Base-by-base conservation (phyloP, 257 asterid species). In the Penstemon davidsonii region DNA sequence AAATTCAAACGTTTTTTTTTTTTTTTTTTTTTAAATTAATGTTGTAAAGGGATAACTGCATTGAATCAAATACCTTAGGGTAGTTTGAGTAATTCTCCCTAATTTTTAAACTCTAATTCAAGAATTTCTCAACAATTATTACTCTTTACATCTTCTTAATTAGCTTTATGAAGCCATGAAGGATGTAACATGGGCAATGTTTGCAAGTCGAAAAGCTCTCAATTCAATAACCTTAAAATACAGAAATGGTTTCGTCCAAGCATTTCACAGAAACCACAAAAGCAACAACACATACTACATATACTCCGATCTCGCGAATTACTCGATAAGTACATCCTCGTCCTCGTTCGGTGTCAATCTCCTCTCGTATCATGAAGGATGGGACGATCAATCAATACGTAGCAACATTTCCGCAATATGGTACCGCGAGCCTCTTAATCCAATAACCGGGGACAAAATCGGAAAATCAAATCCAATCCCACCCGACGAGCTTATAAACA, bases 231-330 rank as follows among this genome's bases (percentile, higher is more conserved):
- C 98, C 37, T 67, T 92, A 51, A 87, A 82, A 80, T 92, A 92
- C 77, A 87, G 81, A 56, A 92, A 92, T 59, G 98, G 98, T 38
- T 92, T 92, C 55, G 98, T 92, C 66, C 98, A 92, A 73, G 98
- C 96, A 38, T 92, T 92, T 54, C 98, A 92, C 12, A 87, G 98
- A 71, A 85, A 89, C 74, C 95, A 83, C 74, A 80, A 75, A 70
- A 89, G 87, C 78, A 80, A 89, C 15, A 83, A 78, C 73, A 86
- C 96, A 13, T 89, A 74, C 81, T 92, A 86, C 84, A 86, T 92
- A 69, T 89, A 79, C 85, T 92, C 98, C 13, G 98, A 92, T 62
- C 94, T 92, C 15, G 64, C 78, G 59, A 89, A 92, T 77, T 92
- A 92, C 47, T 87, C 98, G 0, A 89, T 92, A 9, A 79, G 86